Percentiles rank a stretch among this genome's conserved stretches.
Evolutionary conservation across 2,329 filamentous ascomycete genomes (phyloP).

Genomic region (Fusarium setosum): DNA sequence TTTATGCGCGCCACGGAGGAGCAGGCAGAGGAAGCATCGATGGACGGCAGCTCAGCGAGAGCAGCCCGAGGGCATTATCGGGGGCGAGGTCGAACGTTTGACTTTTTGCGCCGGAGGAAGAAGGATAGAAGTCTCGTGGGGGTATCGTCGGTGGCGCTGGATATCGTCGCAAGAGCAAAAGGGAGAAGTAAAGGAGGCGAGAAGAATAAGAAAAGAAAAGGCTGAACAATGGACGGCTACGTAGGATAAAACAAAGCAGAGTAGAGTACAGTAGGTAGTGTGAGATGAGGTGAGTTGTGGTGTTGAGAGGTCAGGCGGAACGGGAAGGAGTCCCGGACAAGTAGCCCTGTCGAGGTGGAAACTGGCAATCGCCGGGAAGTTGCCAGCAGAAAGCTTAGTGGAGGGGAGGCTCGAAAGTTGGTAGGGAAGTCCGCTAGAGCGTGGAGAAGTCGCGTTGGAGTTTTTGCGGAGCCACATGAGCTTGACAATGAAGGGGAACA

Average conservation of each 20-base stretch:
- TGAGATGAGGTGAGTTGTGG: slow-evolving; percentile 27
- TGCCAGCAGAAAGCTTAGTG: slow-evolving; percentile 26
- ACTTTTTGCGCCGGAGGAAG: slow-evolving; percentile 13
- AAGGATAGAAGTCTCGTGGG: slow-evolving; percentile 15
- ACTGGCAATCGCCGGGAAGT: slow-evolving; percentile 31
- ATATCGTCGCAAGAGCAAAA: slow-evolving; percentile 5
- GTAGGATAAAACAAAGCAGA: no score
- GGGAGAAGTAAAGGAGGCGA: slow-evolving; percentile 1
- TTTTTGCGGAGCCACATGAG: slow-evolving; percentile 28
- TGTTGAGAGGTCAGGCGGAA: slow-evolving; percentile 36
- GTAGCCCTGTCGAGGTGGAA: slow-evolving; percentile 32
- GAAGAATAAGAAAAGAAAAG: background rate
- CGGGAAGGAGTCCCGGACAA: slow-evolving; percentile 31
- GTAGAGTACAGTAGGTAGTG: background rate
- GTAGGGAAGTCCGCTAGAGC: slow-evolving; percentile 13
- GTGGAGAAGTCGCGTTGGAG: slow-evolving; percentile 30
- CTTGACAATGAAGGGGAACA: slow-evolving; percentile 12
- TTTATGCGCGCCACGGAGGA: slow-evolving; percentile 39
- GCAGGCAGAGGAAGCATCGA: slow-evolving; percentile 39
- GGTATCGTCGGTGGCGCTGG: slow-evolving; percentile 24
- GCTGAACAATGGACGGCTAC: background rate
- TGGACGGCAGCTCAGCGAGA: slow-evolving; percentile 31
- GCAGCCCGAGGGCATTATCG: slow-evolving; percentile 35
- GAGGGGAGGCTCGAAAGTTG: slow-evolving; percentile 17
- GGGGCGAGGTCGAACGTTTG: slow-evolving; percentile 17